Percentiles rank a stretch among this genome's conserved stretches.
These are phyloP conservation scores for Codiaeum variegatum DNA, from an alignment of 441 rosid genomes.

Conservation along the genomic window DNA sequence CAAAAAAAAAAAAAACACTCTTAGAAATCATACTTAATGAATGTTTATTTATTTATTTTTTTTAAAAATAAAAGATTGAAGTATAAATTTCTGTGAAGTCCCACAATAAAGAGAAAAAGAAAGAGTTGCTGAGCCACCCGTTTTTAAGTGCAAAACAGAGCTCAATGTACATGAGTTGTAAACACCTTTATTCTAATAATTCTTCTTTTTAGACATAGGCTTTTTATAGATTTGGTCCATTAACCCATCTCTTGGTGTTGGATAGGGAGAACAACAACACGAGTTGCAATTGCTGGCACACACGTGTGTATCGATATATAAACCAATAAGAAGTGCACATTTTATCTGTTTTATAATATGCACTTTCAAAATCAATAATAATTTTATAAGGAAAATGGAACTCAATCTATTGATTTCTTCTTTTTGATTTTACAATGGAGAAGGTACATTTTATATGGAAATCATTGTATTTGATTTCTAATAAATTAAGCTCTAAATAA, in stretches of 20 bases:
- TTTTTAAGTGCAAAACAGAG: background rate
- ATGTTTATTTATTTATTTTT: too few species aligned
- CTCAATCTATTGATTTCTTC: too few species aligned
- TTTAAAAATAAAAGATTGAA: too few species aligned
- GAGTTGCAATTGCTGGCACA: conserved; percentile 3
- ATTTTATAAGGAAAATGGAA: too few species aligned
- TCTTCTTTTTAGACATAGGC: conserved; percentile 18
- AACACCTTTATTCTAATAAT: conserved; percentile 4
- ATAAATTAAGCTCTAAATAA: too few species aligned
- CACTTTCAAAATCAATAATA: too few species aligned
- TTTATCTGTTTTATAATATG: too few species aligned
- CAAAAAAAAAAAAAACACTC: too few species aligned
- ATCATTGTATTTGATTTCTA: too few species aligned
- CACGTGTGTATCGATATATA: conserved; percentile 9
- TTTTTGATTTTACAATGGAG: too few species aligned
- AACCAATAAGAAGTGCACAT: background rate
- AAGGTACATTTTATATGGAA: too few species aligned
- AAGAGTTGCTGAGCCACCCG: background rate
- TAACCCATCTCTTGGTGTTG: conserved; percentile 21
- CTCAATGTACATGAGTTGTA: background rate
- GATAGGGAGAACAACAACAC: background rate
- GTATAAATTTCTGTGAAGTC: conserved; percentile 6
- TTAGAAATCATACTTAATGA: too few species aligned
- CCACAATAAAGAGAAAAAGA: conserved; percentile 14
- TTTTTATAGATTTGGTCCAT: conserved; percentile 14